Conservation (phyloP, 352 stramenopile genomes). For the Globisporangium camurandrum region DNA sequence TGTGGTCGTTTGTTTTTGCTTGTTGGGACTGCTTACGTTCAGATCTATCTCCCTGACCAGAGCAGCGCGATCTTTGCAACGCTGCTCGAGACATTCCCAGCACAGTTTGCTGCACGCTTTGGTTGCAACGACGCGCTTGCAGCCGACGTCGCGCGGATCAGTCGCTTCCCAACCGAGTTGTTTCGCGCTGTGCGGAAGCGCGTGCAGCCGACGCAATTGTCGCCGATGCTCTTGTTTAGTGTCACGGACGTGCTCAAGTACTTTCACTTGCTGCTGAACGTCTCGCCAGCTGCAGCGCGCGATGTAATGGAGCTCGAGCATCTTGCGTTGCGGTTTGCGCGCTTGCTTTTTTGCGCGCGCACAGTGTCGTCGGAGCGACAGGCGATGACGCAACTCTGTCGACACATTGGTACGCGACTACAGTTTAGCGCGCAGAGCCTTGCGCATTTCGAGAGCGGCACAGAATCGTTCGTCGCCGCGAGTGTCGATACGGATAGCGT, state of each 20-base stretch:
- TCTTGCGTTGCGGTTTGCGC: constrained; percentile 27
- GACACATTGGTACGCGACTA: constrained; percentile 24
- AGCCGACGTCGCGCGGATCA: constrained; percentile 17
- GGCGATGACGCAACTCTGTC: background rate
- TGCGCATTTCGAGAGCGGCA: constrained; percentile 14
- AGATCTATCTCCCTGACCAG: constrained; percentile 42
- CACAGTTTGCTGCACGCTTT: constrained; percentile 22
- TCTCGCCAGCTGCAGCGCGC: constrained; percentile 13
- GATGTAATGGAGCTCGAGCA: constrained; percentile 35
- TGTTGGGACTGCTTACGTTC: background rate
- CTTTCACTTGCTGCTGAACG: constrained; percentile 42
- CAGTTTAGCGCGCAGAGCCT: constrained; percentile 24
- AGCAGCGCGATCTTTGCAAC: constrained; percentile 27
- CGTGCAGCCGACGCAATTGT: constrained; percentile 19
- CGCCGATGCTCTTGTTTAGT: constrained; percentile 38
- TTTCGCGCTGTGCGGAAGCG: constrained; percentile 17
- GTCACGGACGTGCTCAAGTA: constrained; percentile 33
- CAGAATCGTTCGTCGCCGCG: constrained; percentile 34
- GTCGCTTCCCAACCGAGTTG: constrained; percentile 35
- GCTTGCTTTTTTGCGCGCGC: constrained; percentile 18
- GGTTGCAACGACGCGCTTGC: constrained; percentile 10
- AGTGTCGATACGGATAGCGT: constrained; percentile 31
- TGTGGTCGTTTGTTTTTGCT: background rate
- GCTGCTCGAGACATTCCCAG: constrained; percentile 32
- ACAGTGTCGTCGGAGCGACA: background rate